Conservation (phyloP, 164 flowering plant species). For the Berberis vulgaris region DNA sequence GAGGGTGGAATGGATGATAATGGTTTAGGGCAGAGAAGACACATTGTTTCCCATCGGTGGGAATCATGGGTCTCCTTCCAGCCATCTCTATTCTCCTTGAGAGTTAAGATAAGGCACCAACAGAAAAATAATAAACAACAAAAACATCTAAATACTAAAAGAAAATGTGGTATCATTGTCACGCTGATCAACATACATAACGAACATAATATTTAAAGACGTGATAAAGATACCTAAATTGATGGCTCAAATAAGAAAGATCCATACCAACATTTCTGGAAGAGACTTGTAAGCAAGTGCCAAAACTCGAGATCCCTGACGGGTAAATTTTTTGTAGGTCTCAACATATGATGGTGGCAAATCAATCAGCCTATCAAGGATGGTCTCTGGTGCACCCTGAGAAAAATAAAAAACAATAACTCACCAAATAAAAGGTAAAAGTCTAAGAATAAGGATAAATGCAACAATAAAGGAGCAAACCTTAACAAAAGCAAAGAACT, state of each 20-base stretch:
- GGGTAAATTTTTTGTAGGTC: conserved; percentile 85
- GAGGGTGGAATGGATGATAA: too few species aligned
- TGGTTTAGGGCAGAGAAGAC: too few species aligned
- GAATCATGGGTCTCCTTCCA: too few species aligned
- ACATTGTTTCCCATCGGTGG: too few species aligned
- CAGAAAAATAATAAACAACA: too few species aligned
- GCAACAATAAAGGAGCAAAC: conserved; percentile 23
- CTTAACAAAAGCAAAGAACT: conserved; percentile 93
- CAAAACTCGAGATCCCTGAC: conserved; percentile 95
- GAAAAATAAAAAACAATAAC: not conserved
- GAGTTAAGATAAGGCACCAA: too few species aligned
- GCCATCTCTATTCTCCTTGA: too few species aligned
- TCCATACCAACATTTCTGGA: conserved; percentile 88
- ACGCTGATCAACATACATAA: too few species aligned
- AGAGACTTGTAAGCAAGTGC: conserved; percentile 91
- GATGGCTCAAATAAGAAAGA: not conserved
- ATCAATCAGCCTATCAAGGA: conserved; percentile 69
- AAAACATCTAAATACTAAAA: too few species aligned
- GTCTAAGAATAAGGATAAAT: not conserved
- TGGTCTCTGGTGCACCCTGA: conserved; percentile 98
- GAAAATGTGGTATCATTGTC: too few species aligned
- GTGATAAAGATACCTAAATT: too few species aligned
- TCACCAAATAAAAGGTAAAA: not conserved
- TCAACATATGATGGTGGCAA: conserved; percentile 69
- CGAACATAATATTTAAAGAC: too few species aligned